Evolutionary conservation across 1,139 yeast genomes (phyloP).

Genomic region (Debaryomycetaceae sp.): DNA sequence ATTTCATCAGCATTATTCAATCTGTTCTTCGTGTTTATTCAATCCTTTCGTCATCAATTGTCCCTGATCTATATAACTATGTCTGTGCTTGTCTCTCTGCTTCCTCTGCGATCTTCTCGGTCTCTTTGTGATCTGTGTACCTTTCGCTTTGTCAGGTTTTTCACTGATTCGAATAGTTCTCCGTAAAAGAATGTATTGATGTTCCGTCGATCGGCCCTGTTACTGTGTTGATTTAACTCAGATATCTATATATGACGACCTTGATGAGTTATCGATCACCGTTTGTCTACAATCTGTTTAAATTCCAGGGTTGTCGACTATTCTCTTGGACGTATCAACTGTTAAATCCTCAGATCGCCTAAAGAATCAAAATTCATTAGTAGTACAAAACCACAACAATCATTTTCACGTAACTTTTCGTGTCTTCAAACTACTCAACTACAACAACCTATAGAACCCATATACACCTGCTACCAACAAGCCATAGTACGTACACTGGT

Average conservation of each 20-base stretch:
- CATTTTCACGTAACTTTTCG: background rate
- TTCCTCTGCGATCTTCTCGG: background rate
- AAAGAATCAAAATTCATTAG: background rate
- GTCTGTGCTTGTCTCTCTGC: background rate
- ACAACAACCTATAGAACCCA: conserved; percentile 22
- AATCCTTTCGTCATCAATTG: background rate
- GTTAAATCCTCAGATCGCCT: background rate
- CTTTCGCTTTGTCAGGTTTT: background rate
- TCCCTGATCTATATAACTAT: background rate
- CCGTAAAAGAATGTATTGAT: background rate
- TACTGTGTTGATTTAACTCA: background rate
- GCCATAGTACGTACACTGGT: conserved; percentile 31
- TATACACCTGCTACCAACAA: conserved; percentile 43
- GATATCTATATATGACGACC: background rate
- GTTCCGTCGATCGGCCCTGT: background rate
- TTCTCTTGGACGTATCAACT: background rate
- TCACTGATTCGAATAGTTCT: background rate
- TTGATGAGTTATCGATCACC: background rate
- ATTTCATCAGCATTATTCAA: background rate
- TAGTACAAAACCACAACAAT: background rate
- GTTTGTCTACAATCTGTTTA: background rate
- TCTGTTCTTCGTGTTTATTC: background rate
- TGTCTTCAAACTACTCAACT: background rate
- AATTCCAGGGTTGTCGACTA: background rate
- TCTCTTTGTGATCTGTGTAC: too few relatives aligned